These are phyloP conservation scores for Claviceps sp. DNA, from an alignment of 2,329 filamentous ascomycete species.

Conservation along the genomic window DNA sequence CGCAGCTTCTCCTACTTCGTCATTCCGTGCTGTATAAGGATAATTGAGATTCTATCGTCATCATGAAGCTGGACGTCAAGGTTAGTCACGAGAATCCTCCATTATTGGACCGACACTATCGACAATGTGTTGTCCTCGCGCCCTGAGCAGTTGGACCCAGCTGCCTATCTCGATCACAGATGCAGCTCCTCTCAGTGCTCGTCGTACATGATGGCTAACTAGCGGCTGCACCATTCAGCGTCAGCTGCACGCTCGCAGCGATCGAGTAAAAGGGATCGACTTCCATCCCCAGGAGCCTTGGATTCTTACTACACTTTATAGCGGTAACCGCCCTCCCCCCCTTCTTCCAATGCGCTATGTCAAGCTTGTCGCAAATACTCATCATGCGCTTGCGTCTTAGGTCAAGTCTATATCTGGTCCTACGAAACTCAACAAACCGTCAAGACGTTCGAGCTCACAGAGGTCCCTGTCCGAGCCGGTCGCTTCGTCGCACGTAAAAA, in stretches of 20 bases:
- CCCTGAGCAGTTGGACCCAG: constrained; percentile 5
- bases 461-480: constrained; percentile 92
- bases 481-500: constrained; percentile 97
- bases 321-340: constrained; percentile 40
- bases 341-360: not conserved
- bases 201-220: not conserved
- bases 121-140: not conserved
- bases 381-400: constrained; percentile 27
- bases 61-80: constrained; percentile 31
- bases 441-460: constrained; percentile 97
- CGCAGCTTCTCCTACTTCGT: not conserved
- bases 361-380: not conserved
- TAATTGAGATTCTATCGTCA: constrained; percentile 8
- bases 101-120: not conserved
- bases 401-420: constrained; percentile 98
- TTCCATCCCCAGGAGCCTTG: constrained; percentile 96
- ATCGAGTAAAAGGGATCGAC: constrained; percentile 95
- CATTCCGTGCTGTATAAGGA: not conserved
- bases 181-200: not conserved
- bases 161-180: not conserved
- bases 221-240: constrained; percentile 16
- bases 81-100: constrained; percentile 13
- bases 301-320: constrained; percentile 92
- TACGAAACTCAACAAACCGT: constrained; percentile 94
- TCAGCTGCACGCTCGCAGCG: constrained; percentile 58